Evolutionary conservation across 495 filamentous ascomycete species (phyloP).

Genomic region (Lichenothelia convexa): DNA sequence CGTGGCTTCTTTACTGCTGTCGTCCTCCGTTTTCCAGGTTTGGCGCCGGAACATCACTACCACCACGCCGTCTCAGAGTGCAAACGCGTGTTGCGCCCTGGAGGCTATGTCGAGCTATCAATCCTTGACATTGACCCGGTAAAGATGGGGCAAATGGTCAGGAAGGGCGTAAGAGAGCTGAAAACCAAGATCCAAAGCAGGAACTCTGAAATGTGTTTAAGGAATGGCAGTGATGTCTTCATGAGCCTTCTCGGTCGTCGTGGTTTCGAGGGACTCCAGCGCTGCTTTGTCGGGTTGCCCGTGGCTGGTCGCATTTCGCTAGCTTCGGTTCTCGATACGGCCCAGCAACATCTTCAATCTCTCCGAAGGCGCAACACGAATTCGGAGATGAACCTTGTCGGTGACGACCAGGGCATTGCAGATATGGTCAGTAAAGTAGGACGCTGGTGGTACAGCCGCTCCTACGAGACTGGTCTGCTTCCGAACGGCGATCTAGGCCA

Average conservation of each 20-base stretch:
- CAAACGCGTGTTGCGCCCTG: slow-evolving; percentile 75
- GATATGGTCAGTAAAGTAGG: slow-evolving; percentile 86
- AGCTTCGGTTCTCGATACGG: slow-evolving; percentile 9
- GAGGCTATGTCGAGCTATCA: slow-evolving; percentile 53
- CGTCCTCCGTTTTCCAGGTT: slow-evolving; percentile 75
- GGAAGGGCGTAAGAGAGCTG: slow-evolving; percentile 55
- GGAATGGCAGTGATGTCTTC: slow-evolving; percentile 59
- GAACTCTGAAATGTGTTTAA: slow-evolving; percentile 45
- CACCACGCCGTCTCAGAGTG: slow-evolving; percentile 70
- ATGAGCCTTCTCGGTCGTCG: slow-evolving; percentile 55
- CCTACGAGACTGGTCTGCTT: slow-evolving; percentile 57
- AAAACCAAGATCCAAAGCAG: slow-evolving; percentile 56
- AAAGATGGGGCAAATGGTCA: slow-evolving; percentile 38
- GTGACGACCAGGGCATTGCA: slow-evolving; percentile 58
- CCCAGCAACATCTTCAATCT: slow-evolving; percentile 3
- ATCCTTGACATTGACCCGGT: slow-evolving; percentile 23
- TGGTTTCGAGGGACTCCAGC: slow-evolving; percentile 70
- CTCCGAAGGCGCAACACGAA: background rate
- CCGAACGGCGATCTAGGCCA: slow-evolving; percentile 28
- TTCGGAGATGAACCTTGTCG: slow-evolving; percentile 11
- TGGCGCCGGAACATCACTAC: slow-evolving; percentile 54
- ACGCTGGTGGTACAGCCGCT: slow-evolving; percentile 87
- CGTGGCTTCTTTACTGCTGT: slow-evolving; percentile 67
- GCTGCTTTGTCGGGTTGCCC: slow-evolving; percentile 78
- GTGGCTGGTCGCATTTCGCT: slow-evolving; percentile 50